Evolutionary conservation across 176 grass and related monocot species (phyloP), one percentile per base, ranked within the genome.

Genomic region (Cymbopogon citratus): DNA sequence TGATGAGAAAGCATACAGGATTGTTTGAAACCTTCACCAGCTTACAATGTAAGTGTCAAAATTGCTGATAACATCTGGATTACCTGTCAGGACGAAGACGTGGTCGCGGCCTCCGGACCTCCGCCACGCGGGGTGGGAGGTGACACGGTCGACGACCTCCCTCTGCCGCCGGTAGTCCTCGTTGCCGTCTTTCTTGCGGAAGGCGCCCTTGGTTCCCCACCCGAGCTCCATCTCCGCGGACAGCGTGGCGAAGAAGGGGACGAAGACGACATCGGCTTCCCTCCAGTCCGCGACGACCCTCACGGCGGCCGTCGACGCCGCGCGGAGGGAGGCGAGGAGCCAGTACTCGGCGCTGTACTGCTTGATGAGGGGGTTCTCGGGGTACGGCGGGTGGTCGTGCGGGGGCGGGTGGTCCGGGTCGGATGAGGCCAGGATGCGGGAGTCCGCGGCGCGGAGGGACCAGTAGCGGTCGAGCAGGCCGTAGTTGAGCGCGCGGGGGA

Each of bases 311-410:
- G 51, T 49, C 62, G 81, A 19, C n/a, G n/a, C n/a, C 18, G 56
- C 23, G 63, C 60, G 86, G 45, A 99, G 90, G 76, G 92, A 94
- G 3, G 57, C 69, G 18, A 99, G 82, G 46, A 99, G 86, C 92
- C 96, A 99, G 80, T 95, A 99, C 92, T 99, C 92, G 60, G 96
- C 85, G 73, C 87, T 95, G 83, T 95, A 99, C 87, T 93, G 96
- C 77, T 89, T 74, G 64, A 97, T 97, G 49, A 97, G 87, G 5
- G 91, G 88, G 70, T 64, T 93, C 19, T 83, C 78, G 1, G 94
- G 94, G 88, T 97, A 97, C 34, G 63, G 86, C 31, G 91, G 81
- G 72, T 69, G 64, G 25, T 19, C 1, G 13, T 9, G 79, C 35
- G 69, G 82, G 31, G 76, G 4, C 46, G 78, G 78, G 84, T 85